phyloP scores from a whole-genome alignment of 2,329 filamentous ascomycete species.

The Tolypocladium guangdongense region DNA sequence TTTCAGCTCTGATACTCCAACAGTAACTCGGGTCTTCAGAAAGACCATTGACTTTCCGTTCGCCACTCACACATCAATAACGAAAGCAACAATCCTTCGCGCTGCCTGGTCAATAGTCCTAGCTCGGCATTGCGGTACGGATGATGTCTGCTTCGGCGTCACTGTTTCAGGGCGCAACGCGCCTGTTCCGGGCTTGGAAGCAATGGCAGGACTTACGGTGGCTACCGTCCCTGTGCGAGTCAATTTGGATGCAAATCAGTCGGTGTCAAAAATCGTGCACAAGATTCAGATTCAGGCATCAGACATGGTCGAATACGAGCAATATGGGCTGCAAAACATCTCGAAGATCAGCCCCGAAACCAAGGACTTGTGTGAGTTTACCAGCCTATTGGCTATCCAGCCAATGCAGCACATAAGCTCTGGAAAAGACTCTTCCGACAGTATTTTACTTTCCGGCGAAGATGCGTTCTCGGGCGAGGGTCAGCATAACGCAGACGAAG shows the following conservation, averaged over 20 bases:
- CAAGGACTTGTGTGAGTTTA: slow-evolving; percentile 12
- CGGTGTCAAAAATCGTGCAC: slow-evolving; percentile 8
- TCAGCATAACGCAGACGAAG: background rate
- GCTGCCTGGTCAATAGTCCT: slow-evolving; percentile 15
- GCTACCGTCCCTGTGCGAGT: slow-evolving; percentile 17
- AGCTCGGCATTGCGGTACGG: slow-evolving; percentile 7
- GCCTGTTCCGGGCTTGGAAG: slow-evolving; percentile 12
- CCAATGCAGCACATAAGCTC: slow-evolving; percentile 1
- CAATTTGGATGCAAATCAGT: slow-evolving; percentile 1
- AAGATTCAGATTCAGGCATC: slow-evolving; percentile 2
- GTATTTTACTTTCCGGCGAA: background rate
- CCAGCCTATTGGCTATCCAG: slow-evolving; percentile 16
- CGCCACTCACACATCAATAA: slow-evolving; percentile 1
- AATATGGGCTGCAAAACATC: slow-evolving; percentile 11
- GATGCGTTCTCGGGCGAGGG: background rate
- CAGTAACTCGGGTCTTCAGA: background rate
- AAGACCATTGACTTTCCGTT: background rate
- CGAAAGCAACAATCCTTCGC: slow-evolving; percentile 10
- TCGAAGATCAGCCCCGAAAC: slow-evolving; percentile 5
- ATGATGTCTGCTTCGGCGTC: slow-evolving; percentile 15
- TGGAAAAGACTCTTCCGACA: background rate
- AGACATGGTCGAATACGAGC: slow-evolving; percentile 7
- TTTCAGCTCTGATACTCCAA: background rate
- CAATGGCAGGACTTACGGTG: slow-evolving; percentile 18
- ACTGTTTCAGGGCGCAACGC: slow-evolving; percentile 17